Evolutionary conservation across 2,329 filamentous ascomycete genomes (phyloP).

Genomic region (Botrytis sinoallii): DNA sequence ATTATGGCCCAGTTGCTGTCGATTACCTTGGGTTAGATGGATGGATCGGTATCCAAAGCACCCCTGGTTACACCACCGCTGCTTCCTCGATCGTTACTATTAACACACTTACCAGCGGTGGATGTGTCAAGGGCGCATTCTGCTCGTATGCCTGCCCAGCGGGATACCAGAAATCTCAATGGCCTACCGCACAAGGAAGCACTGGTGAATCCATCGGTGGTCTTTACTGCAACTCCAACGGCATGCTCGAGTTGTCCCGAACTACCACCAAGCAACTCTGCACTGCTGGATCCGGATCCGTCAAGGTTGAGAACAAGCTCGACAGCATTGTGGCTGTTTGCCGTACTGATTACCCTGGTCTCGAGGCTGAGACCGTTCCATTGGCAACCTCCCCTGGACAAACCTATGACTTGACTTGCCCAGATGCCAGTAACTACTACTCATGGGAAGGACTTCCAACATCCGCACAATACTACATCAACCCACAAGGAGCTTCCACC

Average conservation of each 20-base stretch:
- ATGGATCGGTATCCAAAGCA: slow-evolving; percentile 75
- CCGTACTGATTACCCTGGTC: slow-evolving; percentile 95
- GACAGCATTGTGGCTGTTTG: slow-evolving; percentile 67
- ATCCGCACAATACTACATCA: slow-evolving; percentile 95
- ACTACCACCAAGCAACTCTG: slow-evolving; percentile 67
- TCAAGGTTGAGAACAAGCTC: slow-evolving; percentile 75
- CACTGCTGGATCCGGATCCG: slow-evolving; percentile 61
- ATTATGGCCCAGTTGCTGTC: slow-evolving; percentile 74
- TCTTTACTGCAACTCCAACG: slow-evolving; percentile 69
- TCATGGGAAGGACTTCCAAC: slow-evolving; percentile 70
- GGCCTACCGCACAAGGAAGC: slow-evolving; percentile 73
- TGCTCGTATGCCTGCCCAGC: slow-evolving; percentile 93
- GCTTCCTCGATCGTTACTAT: slow-evolving; percentile 61
- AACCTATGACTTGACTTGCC: slow-evolving; percentile 67
- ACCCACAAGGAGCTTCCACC: slow-evolving; percentile 68
- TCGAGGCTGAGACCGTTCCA: slow-evolving; percentile 82
- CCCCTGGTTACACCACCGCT: slow-evolving; percentile 48
- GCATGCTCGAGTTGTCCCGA: slow-evolving; percentile 77
- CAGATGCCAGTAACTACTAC: slow-evolving; percentile 69
- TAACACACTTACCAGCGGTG: slow-evolving; percentile 58
- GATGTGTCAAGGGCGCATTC: slow-evolving; percentile 63
- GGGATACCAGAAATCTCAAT: slow-evolving; percentile 91
- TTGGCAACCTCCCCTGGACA: slow-evolving; percentile 59
- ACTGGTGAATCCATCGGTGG: slow-evolving; percentile 87
- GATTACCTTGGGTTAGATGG: slow-evolving; percentile 67